phyloP scores from a whole-genome alignment of 140 eudicot genomes.

The Senecio squalidus region DNA sequence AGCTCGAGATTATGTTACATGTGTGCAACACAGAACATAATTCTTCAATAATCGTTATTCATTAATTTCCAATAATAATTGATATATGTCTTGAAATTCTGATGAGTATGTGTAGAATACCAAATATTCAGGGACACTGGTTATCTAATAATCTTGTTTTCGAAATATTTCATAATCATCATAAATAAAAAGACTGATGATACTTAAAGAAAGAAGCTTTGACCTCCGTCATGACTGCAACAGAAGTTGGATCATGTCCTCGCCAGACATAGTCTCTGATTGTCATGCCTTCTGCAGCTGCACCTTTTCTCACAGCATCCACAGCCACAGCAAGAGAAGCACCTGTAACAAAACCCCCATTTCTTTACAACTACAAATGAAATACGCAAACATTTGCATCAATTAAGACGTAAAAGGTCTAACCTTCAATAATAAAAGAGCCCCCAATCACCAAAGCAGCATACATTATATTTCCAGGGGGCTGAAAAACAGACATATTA shows the following conservation, averaged over 20 bases:
- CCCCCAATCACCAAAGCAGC: constrained; percentile 97
- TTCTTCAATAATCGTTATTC: neutral
- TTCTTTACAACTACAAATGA: neutral
- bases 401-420: constrained; percentile 11
- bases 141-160: constrained; percentile 2
- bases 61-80: neutral
- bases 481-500: constrained; percentile 43
- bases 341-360: constrained; percentile 40
- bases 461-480: constrained; percentile 68
- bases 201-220: constrained; percentile 17
- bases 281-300: constrained; percentile 97
- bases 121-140: neutral
- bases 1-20: too few species aligned
- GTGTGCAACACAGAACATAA: too few species aligned
- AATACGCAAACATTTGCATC: constrained; percentile 17
- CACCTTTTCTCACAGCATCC: constrained; percentile 93
- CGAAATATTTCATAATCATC: constrained; percentile 1
- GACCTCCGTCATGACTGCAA: constrained; percentile 99
- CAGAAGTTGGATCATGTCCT: constrained; percentile 99
- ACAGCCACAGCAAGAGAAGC: constrained; percentile 93
- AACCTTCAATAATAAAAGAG: constrained; percentile 90
- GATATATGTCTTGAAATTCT: neutral
- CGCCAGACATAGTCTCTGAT: constrained; percentile 94
- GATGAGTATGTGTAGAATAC: too few species aligned
- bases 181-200: neutral